phyloP scores from a whole-genome alignment of 2,329 filamentous ascomycete genomes.

The Colletotrichum gloeosporioides region DNA sequence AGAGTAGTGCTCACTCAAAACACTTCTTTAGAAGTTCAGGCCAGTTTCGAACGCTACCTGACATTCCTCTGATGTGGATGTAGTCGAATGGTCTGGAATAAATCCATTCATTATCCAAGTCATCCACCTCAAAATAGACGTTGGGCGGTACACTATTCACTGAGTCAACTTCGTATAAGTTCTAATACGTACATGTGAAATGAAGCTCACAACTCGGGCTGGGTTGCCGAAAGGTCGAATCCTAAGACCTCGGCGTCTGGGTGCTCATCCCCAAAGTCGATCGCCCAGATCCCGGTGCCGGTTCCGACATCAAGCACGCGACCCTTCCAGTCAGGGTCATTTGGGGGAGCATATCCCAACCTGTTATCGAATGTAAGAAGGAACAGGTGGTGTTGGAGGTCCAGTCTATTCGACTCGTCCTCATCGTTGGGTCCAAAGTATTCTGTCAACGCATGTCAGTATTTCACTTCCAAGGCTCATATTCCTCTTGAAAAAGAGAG shows the following conservation, averaged over 20 bases:
- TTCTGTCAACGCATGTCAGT: neutral
- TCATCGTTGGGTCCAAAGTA: constrained; percentile 19
- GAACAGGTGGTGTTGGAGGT: constrained; percentile 42
- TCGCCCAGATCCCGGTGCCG: constrained; percentile 36
- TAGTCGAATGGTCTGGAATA: constrained; percentile 37
- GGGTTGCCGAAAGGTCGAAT: constrained; percentile 47
- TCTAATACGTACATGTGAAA: neutral
- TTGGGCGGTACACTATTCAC: constrained; percentile 44
- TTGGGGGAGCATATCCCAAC: constrained; percentile 31
- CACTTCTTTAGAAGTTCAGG: neutral
- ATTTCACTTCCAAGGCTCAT: neutral
- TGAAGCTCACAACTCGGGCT: constrained; percentile 35
- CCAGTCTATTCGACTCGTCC: constrained; percentile 34
- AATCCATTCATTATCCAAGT: constrained; percentile 38
- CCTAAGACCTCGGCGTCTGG: constrained; percentile 39
- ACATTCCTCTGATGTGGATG: constrained; percentile 37
- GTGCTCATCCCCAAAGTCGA: constrained; percentile 36
- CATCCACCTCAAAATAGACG: constrained; percentile 46
- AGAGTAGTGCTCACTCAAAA: neutral
- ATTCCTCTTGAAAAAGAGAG: too few species aligned
- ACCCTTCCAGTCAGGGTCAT: neutral
- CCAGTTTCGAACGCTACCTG: constrained; percentile 27
- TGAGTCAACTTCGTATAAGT: neutral
- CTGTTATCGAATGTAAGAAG: constrained; percentile 34
- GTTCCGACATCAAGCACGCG: constrained; percentile 36